Conservation (phyloP, 2,329 filamentous ascomycete species). For the Pestalotiopsis fici region DNA sequence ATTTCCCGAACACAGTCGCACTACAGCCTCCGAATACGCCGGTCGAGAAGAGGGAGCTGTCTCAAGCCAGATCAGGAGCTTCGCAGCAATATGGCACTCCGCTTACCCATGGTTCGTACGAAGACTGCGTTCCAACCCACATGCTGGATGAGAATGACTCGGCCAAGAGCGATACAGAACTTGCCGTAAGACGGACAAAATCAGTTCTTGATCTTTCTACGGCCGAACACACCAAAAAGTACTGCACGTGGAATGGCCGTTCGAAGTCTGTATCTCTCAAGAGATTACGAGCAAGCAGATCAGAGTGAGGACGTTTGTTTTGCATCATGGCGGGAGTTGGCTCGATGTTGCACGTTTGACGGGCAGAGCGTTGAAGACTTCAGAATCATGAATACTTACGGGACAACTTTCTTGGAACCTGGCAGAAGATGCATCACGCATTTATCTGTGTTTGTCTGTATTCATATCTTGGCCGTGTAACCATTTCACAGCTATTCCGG, state of each 20-base stretch:
- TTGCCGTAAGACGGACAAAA: slow-evolving; percentile 9
- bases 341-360: too few species aligned
- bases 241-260: slow-evolving; percentile 20
- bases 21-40: slow-evolving; percentile 12
- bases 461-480: too few species aligned
- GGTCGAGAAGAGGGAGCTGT: slow-evolving; percentile 4
- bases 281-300: slow-evolving; percentile 16
- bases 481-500: too few species aligned
- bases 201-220: not conserved
- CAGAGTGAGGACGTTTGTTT: not conserved
- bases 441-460: too few species aligned
- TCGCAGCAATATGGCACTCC: slow-evolving; percentile 15
- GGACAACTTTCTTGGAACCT: too few species aligned
- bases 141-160: slow-evolving; percentile 24
- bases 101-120: slow-evolving; percentile 21
- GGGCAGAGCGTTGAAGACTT: too few species aligned
- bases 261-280: slow-evolving; percentile 12
- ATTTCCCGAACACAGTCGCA: not conserved
- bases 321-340: too few species aligned
- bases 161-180: slow-evolving; percentile 6
- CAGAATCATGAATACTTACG: too few species aligned
- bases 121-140: slow-evolving; percentile 26
- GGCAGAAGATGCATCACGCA: too few species aligned
- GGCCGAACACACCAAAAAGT: slow-evolving; percentile 11
- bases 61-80: slow-evolving; percentile 14